A percentile compares a stretch with the other conserved stretches of the same genome.
Conservation (phyloP, 2,329 filamentous ascomycete species). For the Alternaria panax region DNA sequence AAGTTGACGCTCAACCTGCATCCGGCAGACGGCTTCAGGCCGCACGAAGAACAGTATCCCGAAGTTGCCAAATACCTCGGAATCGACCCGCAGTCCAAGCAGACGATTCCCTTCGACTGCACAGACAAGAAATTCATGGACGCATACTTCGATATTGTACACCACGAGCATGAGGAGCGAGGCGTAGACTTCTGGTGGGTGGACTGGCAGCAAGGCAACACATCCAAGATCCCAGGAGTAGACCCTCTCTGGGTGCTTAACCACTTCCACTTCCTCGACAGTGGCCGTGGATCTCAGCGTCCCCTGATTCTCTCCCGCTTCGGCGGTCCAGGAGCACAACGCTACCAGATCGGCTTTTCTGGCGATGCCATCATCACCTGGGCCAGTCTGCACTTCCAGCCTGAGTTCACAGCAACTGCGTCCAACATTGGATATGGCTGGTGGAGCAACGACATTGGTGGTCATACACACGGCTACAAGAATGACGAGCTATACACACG, state of each 20-base stretch:
- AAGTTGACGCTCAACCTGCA: constrained; percentile 68
- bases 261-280: constrained; percentile 69
- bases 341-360: constrained; percentile 71
- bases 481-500: constrained; percentile 66
- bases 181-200: constrained; percentile 72
- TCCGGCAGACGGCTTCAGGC: constrained; percentile 65
- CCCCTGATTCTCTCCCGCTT: constrained; percentile 68
- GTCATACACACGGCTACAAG: constrained; percentile 63
- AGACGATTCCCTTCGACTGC: constrained; percentile 65
- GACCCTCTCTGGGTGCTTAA: constrained; percentile 72
- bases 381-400: constrained; percentile 68
- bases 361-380: constrained; percentile 68
- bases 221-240: constrained; percentile 63
- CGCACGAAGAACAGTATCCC: constrained; percentile 64
- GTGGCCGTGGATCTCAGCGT: constrained; percentile 51
- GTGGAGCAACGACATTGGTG: constrained; percentile 75
- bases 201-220: constrained; percentile 70
- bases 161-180: constrained; percentile 62
- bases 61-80: constrained; percentile 62
- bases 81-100: constrained; percentile 59
- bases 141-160: constrained; percentile 66
- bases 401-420: constrained; percentile 71
- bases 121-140: constrained; percentile 63
- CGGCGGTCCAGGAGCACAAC: constrained; percentile 68
- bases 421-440: constrained; percentile 73